Evolutionary conservation across 129 eudicot species (phyloP), one percentile per base, ranked within the genome.

Genomic region (Smallanthus sonchifolius): DNA sequence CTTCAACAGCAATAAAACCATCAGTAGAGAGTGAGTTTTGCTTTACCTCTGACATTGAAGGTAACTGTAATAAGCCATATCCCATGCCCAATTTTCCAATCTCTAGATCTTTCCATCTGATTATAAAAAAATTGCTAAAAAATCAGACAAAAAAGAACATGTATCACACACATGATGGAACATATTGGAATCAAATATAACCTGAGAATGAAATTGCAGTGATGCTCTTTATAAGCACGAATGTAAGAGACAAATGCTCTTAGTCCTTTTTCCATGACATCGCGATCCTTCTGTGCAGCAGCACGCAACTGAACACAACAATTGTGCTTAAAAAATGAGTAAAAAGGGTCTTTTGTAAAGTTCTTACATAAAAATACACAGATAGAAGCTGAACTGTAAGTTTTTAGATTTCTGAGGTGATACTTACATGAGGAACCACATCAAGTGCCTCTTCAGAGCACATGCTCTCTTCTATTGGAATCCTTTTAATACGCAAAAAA

Each of bases 151-250:
- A 32, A 19, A 4, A 10, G 35, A 8, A 44, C 28, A 65, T n/a
- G 63, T 59, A 67, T 20, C 73, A 1, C 15, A 2, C 48, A 43
- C 3, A 69, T 38, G 9, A 61, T 39, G 30, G 3, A 24, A 1
- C 64, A 74, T 19, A 43, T 57, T 14, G 51, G 45, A 34, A 49
- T 45, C 44, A 67, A 52, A 70, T 5, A 15, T 75, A 73, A 87
- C 98, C 95, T 87, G 79, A 93, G 90, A 62, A 93, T 93, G 82
- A 42, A 93, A 77, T 88, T 79, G 83, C 98, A 93, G 43, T 86
- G 96, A 74, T 93, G 98, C 79, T 90, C 98, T 70, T 93, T 93
- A 69, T 93, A 93, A 56, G 97, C 98, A 72, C 98, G 96, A 16
- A 93, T 77, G 64, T 84, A 93, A 34, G 98, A 93, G 1, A 93